Conservation (phyloP, 176 grass and related monocot species). For the Oryza glumipatula region DNA sequence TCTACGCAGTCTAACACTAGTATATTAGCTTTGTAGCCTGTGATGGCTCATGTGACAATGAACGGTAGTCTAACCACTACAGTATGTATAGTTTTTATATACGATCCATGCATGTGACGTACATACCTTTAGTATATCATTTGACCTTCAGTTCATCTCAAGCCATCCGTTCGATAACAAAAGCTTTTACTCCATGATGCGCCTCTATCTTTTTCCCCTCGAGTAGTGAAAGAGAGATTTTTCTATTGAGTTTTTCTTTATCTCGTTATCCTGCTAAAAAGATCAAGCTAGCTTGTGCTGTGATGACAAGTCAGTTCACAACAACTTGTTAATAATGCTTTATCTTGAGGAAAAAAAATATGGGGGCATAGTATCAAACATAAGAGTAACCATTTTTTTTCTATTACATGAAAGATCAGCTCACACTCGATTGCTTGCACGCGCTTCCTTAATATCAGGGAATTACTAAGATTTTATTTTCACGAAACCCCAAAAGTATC, state of each 20-base stretch:
- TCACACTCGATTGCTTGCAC: not conserved
- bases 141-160: not conserved
- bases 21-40: not conserved
- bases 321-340: not conserved
- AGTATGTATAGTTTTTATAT: not conserved
- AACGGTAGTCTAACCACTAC: not conserved
- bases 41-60: not conserved
- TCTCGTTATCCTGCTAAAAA: not conserved
- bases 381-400: too few relatives aligned
- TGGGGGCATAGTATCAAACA: too few relatives aligned
- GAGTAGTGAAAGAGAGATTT: not conserved
- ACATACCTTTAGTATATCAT: constrained; percentile 1
- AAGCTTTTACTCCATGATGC: not conserved
- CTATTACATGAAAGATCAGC: not conserved
- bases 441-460: not conserved
- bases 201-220: not conserved
- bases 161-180: not conserved
- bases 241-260: not conserved
- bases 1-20: not conserved
- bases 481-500: too few relatives aligned
- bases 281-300: not conserved
- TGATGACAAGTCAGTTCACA: not conserved
- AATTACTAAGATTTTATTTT: not conserved
- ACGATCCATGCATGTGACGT: not conserved
- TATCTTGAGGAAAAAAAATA: too few relatives aligned